phyloP scores from a whole-genome alignment of 768 basidiomycete genomes.

The Rhodotorula kratochvilovae region DNA sequence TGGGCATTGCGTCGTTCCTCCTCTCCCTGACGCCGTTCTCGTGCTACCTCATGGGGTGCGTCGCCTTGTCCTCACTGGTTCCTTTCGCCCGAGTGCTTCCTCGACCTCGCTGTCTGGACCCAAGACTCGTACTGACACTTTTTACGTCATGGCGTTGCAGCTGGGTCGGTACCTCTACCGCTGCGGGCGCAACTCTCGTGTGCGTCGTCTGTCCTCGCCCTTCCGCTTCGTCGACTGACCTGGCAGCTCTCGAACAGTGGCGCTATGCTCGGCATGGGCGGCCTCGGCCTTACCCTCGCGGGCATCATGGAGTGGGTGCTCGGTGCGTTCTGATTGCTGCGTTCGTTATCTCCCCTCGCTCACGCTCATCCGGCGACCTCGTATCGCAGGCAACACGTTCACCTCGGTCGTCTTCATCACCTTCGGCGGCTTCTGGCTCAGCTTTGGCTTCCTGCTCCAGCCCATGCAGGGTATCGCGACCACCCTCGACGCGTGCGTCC shows the following conservation, averaged over 20 bases:
- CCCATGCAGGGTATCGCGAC: constrained; percentile 36
- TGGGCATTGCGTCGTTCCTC: constrained; percentile 42
- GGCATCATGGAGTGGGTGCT: constrained; percentile 40
- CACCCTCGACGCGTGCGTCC: constrained; percentile 24
- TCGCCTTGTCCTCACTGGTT: not conserved
- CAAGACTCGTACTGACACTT: not conserved
- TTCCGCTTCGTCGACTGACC: not conserved
- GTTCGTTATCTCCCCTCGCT: no score
- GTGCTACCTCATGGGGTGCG: constrained; percentile 42
- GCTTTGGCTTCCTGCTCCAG: constrained; percentile 38
- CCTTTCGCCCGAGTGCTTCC: no score
- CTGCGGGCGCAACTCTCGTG: constrained; percentile 7
- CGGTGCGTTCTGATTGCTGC: not conserved
- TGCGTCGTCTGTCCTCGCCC: not conserved
- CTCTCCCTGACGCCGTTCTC: constrained; percentile 41
- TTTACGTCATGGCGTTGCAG: not conserved
- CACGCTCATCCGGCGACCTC: not conserved
- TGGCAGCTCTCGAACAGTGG: constrained; percentile 1
- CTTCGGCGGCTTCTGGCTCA: constrained; percentile 42
- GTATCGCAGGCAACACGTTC: constrained; percentile 37
- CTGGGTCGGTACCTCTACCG: constrained; percentile 15
- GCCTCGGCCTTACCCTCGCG: constrained; percentile 37
- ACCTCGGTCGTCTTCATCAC: constrained; percentile 42
- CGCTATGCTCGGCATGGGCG: constrained; percentile 39
- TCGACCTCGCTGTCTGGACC: no score